Base-by-base conservation (phyloP, 2,329 filamentous ascomycete genomes). In the Ilyonectria destructans region DNA sequence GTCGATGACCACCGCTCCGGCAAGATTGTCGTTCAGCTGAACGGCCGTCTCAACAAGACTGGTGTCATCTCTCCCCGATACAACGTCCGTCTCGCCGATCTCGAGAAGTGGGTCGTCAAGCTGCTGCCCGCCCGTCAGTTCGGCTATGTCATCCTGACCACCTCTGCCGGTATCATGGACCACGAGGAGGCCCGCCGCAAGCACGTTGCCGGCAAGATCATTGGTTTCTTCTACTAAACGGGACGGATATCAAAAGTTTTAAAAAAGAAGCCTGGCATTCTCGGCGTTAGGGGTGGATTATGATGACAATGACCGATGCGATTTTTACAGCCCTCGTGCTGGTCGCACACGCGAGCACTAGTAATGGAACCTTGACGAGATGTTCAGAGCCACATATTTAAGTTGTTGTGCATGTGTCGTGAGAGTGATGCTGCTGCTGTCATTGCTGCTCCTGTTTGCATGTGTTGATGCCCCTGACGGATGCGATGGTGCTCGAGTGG, bases 71-170 rank as follows among this genome's bases (percentile, higher is more conserved):
- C 92, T 77, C 96, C 96, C 84, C 94, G 96, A 85, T 99, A 97
- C 94, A 98, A 98, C 91, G 93, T 99, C 86, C 95, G 96, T 85
- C 95, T 99, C 82, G 88, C 90, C 81, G 96, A 99, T 81, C 91
- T 99, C 83, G 96, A 99, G 94, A 98, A 98, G 91, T 99, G 96
- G 96, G 95, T 98, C 80, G 94, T 97, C 88, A 97, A 97, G 92
- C 93, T 99, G 83, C 91, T 99, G 75, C 96, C 96, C 77, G 95
- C 96, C 77, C 96, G 96, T 98, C 96, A 99, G 88, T 99, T 99
- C 90, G 96, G 96, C 82, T 98, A 95, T 89, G 94, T 99, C 82
- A 95, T 99, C 86, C 93, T 99, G 81, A 99, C 96, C 85, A 99
- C 96, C 87, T 98, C 95, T 70, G 95, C 96, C 75, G 96, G 96